Conservation (phyloP, 2,329 filamentous ascomycete species). For the Neofusicoccum cordaticola region DNA sequence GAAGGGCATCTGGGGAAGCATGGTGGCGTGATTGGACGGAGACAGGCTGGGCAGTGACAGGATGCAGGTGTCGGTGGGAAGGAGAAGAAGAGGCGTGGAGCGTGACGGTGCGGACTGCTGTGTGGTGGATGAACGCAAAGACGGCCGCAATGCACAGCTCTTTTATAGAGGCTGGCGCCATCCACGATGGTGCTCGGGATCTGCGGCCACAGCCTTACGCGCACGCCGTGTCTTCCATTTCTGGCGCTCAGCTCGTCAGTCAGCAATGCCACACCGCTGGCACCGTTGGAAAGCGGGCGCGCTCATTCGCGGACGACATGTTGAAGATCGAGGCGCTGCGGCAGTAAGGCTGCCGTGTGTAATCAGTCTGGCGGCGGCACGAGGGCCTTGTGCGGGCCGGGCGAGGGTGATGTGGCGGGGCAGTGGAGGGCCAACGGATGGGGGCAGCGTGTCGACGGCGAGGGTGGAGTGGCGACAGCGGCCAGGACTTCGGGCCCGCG, state of each 20-base stretch:
- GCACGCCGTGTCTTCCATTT: not conserved
- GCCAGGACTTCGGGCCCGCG: not conserved
- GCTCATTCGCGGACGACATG: not conserved
- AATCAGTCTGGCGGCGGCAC: not conserved
- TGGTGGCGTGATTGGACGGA: not conserved
- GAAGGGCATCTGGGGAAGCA: slow-evolving; percentile 8
- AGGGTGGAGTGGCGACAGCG: not conserved
- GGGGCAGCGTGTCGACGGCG: too few species aligned
- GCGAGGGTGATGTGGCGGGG: not conserved
- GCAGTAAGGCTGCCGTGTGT: not conserved
- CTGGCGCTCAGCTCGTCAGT: slow-evolving; percentile 8
- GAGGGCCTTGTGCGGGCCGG: not conserved
- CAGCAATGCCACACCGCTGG: slow-evolving; percentile 14
- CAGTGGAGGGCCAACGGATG: too few species aligned
- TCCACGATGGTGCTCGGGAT: not conserved
- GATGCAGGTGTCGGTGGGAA: not conserved
- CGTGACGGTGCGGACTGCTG: too few species aligned
- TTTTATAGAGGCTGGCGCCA: not conserved
- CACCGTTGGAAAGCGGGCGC: not conserved
- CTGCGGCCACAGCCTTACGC: not conserved
- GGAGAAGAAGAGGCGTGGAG: not conserved
- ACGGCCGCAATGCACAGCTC: not conserved
- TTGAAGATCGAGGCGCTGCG: not conserved
- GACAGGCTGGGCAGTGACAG: not conserved
- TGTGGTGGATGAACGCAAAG: too few species aligned